A percentile compares a stretch with the other conserved stretches of the same genome.
Evolutionary conservation across 106 monocot genomes (phyloP).

Genomic region (Platanthera zijinensis): DNA sequence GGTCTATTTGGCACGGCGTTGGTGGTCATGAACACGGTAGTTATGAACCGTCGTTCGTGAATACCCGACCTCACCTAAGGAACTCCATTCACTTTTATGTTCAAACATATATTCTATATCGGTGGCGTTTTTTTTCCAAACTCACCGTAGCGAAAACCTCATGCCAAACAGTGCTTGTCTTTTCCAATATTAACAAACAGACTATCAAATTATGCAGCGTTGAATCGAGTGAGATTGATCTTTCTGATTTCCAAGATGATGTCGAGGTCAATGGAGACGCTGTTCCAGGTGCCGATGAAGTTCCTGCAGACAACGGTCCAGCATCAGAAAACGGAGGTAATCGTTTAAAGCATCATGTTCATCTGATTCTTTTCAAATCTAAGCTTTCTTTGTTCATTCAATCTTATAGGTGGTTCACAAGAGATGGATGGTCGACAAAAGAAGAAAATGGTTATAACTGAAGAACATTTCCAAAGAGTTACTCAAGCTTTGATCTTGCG

Average conservation of each 20-base stretch:
- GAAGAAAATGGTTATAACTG: conserved; percentile 73
- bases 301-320: conserved; percentile 25
- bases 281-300: conserved; percentile 24
- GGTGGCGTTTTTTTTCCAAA: too few relatives aligned
- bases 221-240: conserved; percentile 96
- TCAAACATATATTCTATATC: too few relatives aligned
- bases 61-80: too few relatives aligned
- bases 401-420: conserved; percentile 31
- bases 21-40: too few relatives aligned
- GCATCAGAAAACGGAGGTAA: conserved; percentile 49
- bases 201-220: conserved; percentile 52
- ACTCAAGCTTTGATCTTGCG: conserved; percentile 81
- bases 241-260: conserved; percentile 96
- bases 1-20: too few relatives aligned
- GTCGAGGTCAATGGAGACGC: conserved; percentile 21
- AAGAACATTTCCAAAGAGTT: conserved; percentile 87
- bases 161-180: too few relatives aligned
- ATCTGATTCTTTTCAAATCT: neutral
- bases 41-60: too few relatives aligned
- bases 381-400: neutral
- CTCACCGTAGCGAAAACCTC: too few relatives aligned
- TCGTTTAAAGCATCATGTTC: neutral
- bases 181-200: neutral
- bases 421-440: conserved; percentile 27
- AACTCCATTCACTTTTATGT: too few relatives aligned